Percentiles rank a stretch among this genome's conserved stretches.
These are phyloP conservation scores for Rubia yunnanensis DNA, from an alignment of 257 asterid genomes.

Conservation along the genomic window DNA sequence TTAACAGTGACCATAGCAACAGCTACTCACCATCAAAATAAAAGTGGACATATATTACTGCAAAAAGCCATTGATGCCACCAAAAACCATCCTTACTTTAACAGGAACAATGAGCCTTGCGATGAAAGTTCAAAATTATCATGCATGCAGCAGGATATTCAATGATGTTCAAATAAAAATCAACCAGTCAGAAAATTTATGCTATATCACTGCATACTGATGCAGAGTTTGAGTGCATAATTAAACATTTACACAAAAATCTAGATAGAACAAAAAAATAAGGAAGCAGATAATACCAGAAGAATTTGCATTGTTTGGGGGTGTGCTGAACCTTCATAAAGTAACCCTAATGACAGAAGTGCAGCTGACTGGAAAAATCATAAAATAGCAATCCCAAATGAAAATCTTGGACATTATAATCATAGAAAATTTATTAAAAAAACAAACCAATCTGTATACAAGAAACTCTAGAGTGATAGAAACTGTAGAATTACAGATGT, in stretches of 20 bases:
- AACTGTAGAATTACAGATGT: not conserved
- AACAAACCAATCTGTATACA: not conserved
- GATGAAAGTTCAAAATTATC: not conserved
- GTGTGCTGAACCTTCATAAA: constrained; percentile 94
- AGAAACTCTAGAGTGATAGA: not conserved
- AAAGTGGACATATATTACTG: not conserved
- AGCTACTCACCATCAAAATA: too few species aligned
- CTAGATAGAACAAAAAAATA: not conserved
- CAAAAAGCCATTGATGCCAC: not conserved
- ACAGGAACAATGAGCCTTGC: not conserved
- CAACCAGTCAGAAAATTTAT: not conserved
- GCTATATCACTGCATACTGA: not conserved
- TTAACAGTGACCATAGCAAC: not conserved
- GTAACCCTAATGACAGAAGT: constrained; percentile 82
- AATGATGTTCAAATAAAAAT: not conserved
- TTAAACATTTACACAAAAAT: not conserved
- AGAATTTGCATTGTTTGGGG: constrained; percentile 96
- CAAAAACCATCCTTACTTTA: not conserved
- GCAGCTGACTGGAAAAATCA: constrained; percentile 72
- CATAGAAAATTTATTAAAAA: not conserved
- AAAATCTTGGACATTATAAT: not conserved
- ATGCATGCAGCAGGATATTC: not conserved
- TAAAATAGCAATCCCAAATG: constrained; percentile 1
- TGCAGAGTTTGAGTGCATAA: not conserved
- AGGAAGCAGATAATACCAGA: constrained; percentile 49